Conservation (phyloP, 2,329 filamentous ascomycete species). For the Pseudocercospora musae region DNA sequence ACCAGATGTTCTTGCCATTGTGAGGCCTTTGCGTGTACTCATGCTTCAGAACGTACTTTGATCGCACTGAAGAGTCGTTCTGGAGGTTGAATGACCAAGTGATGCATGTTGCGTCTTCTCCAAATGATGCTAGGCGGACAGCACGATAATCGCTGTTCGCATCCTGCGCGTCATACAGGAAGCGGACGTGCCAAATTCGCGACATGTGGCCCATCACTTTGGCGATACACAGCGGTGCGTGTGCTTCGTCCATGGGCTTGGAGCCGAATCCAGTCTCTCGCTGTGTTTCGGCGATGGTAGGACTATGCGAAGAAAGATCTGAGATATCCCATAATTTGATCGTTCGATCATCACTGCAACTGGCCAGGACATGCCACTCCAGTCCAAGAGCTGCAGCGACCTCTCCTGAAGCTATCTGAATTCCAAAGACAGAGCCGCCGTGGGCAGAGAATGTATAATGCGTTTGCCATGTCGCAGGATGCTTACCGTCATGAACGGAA, state of each 20-base stretch:
- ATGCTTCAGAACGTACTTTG: slow-evolving; percentile 47
- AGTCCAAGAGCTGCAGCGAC: slow-evolving; percentile 38
- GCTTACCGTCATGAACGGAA: neutral
- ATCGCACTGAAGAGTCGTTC: neutral
- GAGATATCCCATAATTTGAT: slow-evolving; percentile 84
- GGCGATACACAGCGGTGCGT: slow-evolving; percentile 53
- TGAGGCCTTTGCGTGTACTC: slow-evolving; percentile 62
- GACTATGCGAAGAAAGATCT: slow-evolving; percentile 38
- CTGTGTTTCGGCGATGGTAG: slow-evolving; percentile 25
- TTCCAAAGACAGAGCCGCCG: slow-evolving; percentile 90
- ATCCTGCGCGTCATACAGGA: slow-evolving; percentile 38
- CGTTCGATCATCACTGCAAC: slow-evolving; percentile 92
- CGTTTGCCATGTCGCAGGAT: slow-evolving; percentile 38
- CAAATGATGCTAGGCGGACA: slow-evolving; percentile 68
- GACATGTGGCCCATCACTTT: slow-evolving; percentile 82
- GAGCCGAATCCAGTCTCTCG: slow-evolving; percentile 46
- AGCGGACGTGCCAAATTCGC: slow-evolving; percentile 82
- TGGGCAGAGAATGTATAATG: slow-evolving; percentile 65
- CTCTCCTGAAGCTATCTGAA: slow-evolving; percentile 64
- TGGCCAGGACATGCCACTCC: slow-evolving; percentile 66
- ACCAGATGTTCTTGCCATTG: slow-evolving; percentile 88
- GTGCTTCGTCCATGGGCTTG: slow-evolving; percentile 34
- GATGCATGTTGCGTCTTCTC: slow-evolving; percentile 77
- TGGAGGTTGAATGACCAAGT: slow-evolving; percentile 51
- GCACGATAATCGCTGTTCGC: neutral